Conservation (phyloP, 805 yeast genomes). For the Nakazawaea populi region DNA sequence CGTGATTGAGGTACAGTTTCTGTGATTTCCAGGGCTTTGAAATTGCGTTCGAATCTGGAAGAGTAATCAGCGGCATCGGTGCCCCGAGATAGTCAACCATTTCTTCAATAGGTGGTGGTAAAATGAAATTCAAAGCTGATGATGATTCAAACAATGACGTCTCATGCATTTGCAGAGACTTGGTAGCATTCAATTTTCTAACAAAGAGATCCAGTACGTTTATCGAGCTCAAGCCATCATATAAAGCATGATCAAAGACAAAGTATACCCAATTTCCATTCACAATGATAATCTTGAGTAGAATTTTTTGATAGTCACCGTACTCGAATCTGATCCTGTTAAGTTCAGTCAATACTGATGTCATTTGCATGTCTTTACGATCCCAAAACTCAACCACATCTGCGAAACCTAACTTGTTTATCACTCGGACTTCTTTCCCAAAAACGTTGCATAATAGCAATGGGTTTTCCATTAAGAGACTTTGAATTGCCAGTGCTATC, state of each 20-base stretch:
- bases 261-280: constrained; percentile 2
- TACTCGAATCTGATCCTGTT: constrained; percentile 1
- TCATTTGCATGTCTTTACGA: neutral
- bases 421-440: neutral
- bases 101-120: constrained; percentile 9
- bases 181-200: neutral
- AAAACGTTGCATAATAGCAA: constrained; percentile 2
- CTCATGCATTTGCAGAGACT: neutral
- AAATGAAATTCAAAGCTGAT: neutral
- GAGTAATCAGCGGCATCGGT: neutral
- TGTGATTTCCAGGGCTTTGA: constrained; percentile 1
- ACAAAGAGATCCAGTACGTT: constrained; percentile 1
- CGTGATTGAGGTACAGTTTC: neutral
- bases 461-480: neutral
- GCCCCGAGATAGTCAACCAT: constrained; percentile 2
- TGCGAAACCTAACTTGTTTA: neutral
- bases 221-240: constrained; percentile 7
- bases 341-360: neutral
- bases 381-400: constrained; percentile 5
- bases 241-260: constrained; percentile 5
- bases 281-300: constrained; percentile 6
- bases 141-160: neutral
- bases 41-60: neutral
- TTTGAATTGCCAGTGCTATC: neutral
- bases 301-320: neutral